A percentile compares a stretch with the other conserved stretches of the same genome.
Evolutionary conservation across 768 basidiomycete species (phyloP).

Genomic region (Filobasidium floriforme): DNA sequence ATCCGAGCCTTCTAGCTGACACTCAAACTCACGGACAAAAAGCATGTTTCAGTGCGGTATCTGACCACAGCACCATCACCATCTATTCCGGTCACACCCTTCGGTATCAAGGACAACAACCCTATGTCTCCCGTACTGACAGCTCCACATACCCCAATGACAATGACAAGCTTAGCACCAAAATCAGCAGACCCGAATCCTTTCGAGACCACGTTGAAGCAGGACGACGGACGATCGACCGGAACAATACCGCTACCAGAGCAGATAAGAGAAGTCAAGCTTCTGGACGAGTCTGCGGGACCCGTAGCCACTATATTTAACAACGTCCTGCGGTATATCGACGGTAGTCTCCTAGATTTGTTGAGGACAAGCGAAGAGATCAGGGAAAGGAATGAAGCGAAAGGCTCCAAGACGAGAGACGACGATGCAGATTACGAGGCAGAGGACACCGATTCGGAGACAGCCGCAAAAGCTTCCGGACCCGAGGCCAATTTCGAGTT

Average conservation of each 20-base stretch:
- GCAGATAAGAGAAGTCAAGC: neutral
- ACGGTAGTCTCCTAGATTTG: neutral
- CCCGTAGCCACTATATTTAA: neutral
- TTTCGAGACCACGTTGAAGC: neutral
- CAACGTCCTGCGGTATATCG: neutral
- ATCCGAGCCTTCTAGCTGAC: neutral
- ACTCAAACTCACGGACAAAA: neutral
- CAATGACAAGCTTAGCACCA: neutral
- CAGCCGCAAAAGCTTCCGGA: constrained; percentile 48
- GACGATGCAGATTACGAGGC: constrained; percentile 47
- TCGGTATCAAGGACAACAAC: neutral
- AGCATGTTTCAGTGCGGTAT: neutral
- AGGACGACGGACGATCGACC: neutral
- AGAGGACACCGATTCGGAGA: constrained; percentile 54
- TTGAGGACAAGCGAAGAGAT: neutral
- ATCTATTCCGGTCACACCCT: neutral
- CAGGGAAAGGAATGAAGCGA: neutral
- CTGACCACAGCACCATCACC: constrained; percentile 3
- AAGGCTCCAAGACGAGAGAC: neutral
- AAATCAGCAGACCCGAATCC: neutral
- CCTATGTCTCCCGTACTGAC: constrained; percentile 7
- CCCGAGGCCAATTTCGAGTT: constrained; percentile 56
- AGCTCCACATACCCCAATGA: constrained; percentile 5
- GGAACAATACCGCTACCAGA: neutral
- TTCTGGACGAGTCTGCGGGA: neutral